Evolutionary conservation across 2,329 filamentous ascomycete species (phyloP), one percentile per base, ranked within the genome.

Genomic region (Paraphoma chrysanthemicola): DNA sequence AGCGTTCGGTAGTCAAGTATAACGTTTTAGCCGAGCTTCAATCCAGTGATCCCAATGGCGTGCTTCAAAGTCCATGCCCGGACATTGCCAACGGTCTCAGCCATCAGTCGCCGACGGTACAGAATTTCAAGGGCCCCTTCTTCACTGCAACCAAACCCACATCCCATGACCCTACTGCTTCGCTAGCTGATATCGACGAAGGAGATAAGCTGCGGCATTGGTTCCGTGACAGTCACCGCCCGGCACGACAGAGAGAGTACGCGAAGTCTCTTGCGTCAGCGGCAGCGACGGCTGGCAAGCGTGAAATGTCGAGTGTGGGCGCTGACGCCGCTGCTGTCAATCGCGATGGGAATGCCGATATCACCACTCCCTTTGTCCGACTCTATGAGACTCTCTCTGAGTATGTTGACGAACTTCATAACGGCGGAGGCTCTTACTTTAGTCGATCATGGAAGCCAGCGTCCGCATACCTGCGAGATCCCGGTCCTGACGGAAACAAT

Each of bases 301-400:
- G n/a, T 62, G 53, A 46, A 23, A n/a, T 28, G 61, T 33, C 33
- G 7, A 66, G 63, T 14, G 54, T 47, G 1, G 64, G 68, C n/a
- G 63, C 62, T 11, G 52, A 64, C 11, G 23, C 29, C 6, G 52
- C 49, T 10, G 14, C 28, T 18, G 44, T 36, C 12, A 45, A 41
- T 9, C 42, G 50, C 6, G 33, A 56, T n/a, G 28, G 23, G 8
- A 18, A 53, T 8, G 63, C 62, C 41, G 61, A 62, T 12, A 73
- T 73, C 17, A 78, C 74, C 16, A 73, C 71, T 36, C 54, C 77
- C 4, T 75, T 81, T 50, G 71, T 81, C 6, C 74, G 77, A 2
- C 59, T 81, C 10, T 75, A 78, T 48, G 79, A 81, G 59, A 80
- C 74, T 31, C 69, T 82, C 1, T 69, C 70, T 7, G 72, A 74